These are phyloP conservation scores for Nectriaceae sp. DNA, from an alignment of 2,329 filamentous ascomycete genomes.

Conservation along the genomic window DNA sequence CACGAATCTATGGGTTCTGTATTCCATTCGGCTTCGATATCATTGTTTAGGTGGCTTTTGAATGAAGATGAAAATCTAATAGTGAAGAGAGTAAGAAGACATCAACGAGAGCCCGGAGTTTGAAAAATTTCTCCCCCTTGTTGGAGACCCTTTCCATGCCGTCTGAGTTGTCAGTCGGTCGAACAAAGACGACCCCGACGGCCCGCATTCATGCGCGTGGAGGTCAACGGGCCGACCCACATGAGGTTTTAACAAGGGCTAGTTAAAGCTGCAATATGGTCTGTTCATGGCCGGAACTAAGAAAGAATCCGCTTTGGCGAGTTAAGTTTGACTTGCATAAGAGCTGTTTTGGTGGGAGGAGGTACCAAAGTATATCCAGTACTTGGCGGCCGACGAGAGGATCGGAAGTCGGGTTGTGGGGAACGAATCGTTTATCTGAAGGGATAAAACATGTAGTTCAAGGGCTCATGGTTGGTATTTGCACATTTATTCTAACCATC, in stretches of 20 bases:
- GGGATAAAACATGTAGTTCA: no score
- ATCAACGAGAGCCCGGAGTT: background rate
- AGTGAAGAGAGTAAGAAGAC: background rate
- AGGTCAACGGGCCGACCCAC: background rate
- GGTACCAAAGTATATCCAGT: no score
- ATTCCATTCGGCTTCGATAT: background rate
- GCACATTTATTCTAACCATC: no score
- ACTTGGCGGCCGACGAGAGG: no score
- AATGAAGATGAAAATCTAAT: background rate
- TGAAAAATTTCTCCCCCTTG: background rate
- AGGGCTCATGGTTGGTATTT: no score
- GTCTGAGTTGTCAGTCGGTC: background rate
- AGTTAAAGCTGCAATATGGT: background rate
- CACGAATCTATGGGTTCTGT: background rate
- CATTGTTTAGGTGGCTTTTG: no score
- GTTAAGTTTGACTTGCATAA: background rate
- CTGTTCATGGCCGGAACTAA: background rate
- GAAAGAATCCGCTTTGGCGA: background rate
- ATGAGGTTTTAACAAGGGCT: background rate
- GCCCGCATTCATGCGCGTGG: background rate
- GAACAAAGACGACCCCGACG: background rate
- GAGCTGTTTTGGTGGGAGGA: no score
- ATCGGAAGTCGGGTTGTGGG: no score
- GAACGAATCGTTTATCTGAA: no score
- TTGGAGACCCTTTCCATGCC: background rate